Base-by-base conservation (phyloP, 495 filamentous ascomycete genomes). In the Stereocaulon alpinum region DNA sequence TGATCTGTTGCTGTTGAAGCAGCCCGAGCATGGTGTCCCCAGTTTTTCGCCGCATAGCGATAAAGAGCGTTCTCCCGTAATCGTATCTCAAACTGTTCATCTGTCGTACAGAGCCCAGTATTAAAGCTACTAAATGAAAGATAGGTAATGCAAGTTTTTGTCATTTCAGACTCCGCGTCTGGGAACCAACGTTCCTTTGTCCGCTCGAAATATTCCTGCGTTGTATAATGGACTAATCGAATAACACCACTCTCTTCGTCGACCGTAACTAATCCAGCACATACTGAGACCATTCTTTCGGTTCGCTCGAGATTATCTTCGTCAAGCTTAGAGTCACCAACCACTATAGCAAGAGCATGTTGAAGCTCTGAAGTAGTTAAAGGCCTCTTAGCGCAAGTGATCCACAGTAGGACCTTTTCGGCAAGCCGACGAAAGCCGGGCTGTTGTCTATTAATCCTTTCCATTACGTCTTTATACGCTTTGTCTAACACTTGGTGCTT, bases 281-380 rank as follows among this genome's bases (percentile, higher is more conserved):
- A 73, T 9, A 57, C 47, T 10, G 63, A 40, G 1, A 74, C 37
- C 11, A 81, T 61, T 20, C 70, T 52, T 17, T 73, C 66, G 1
- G 73, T 27, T 0, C 70, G 45, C 0, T 68, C 51, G 0, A 80
- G 2, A 24, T 71, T 67, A 0, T 74, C 66, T 24, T 62, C 17
- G 44, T 80, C 71, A 4, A 83, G 60, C 4, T 34, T 34, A 0
- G 18, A 20, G 4, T 37, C 40, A 6, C 59, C 67, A 0, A 30
- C 0, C 40, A 74, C 62, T 0, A 78, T 63, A 22, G 70, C 67
- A 15, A 76, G 56, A 0, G 72, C 73, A 51, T 72, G 69, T n/a
- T 20, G 48, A 27, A 51, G 17, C 17, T 51, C 48, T 1, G 48
- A 34, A 10, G 2, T 51, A 34, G 48, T 32, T 4, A 51, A 27